Percentiles rank a stretch among this genome's conserved stretches.
These are phyloP conservation scores for Phytophthora colocasiae DNA, from an alignment of 352 stramenopile genomes.

Conservation along the genomic window DNA sequence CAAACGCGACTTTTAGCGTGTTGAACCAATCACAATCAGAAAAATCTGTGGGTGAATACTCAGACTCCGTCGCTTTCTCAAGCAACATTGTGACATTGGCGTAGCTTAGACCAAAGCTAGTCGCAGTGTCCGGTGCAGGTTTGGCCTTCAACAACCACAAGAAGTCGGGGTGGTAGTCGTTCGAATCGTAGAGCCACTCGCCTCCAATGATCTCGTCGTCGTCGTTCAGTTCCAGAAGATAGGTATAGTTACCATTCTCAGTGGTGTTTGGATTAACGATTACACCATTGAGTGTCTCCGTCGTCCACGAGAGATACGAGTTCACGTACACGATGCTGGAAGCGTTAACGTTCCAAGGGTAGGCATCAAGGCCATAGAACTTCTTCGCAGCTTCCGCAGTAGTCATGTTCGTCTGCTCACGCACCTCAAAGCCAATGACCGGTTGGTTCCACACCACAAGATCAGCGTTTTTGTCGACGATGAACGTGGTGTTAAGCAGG, in stretches of 20 bases:
- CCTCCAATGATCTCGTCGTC: conserved; percentile 34
- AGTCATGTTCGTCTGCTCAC: conserved; percentile 30
- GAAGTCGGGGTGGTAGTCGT: conserved; percentile 38
- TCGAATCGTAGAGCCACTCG: conserved; percentile 34
- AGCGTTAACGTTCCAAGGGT: not conserved
- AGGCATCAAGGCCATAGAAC: not conserved
- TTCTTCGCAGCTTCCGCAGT: conserved; percentile 22
- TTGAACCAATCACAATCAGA: too few relatives aligned
- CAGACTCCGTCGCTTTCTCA: conserved; percentile 7
- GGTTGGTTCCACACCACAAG: conserved; percentile 58
- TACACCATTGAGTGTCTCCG: not conserved
- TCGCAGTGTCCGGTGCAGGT: conserved; percentile 21
- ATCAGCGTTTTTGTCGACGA: conserved; percentile 41
- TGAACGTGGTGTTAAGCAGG: conserved; percentile 37
- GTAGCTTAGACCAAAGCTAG: conserved; percentile 33
- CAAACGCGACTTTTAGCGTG: too few relatives aligned
- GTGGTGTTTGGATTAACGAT: not conserved
- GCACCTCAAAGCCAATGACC: conserved; percentile 43
- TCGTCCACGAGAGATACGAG: not conserved
- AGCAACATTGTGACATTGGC: conserved; percentile 24
- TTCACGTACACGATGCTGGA: not conserved
- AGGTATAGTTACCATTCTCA: conserved; percentile 6
- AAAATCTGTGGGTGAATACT: too few relatives aligned
- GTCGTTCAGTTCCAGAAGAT: conserved; percentile 34
- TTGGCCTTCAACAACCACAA: conserved; percentile 26